Base-by-base conservation (phyloP, 441 rosid genomes). In the Daphne laureola region DNA sequence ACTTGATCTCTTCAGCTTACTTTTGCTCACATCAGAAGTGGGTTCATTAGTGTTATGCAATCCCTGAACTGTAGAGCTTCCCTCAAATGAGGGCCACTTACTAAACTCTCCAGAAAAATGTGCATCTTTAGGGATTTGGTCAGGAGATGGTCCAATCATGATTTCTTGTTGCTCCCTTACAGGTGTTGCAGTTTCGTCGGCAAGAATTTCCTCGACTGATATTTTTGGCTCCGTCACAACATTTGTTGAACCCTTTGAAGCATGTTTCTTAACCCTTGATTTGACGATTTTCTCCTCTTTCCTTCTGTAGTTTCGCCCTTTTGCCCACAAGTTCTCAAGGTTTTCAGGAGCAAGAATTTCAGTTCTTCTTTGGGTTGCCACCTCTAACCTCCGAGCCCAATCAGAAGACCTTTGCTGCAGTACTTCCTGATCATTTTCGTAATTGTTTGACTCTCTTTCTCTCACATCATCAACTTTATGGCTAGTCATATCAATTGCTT, bases 251-350 rank as follows among this genome's bases (percentile, higher is more conserved):
- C 54, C 72, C 66, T 60, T 76, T 41, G 54, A 54, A 44, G 65
- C 14, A 49, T 74, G 55, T 46, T 62, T 58, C 43, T 15, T 61
- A 53, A 51, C 69, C 43, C 61, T 68, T 51, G 64, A 45, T 60
- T 71, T 70, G 27, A 46, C 59, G 9, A 47, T 77, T 67, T 79
- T 86, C 54, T 69, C 66, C 78, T 86, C 95, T 67, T 78, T 84
- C 74, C 58, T 81, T 70, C 76, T 85, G 59, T 86, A 86, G 64
- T 86, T 79, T 67, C 89, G 80, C 77, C 97, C 97, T 75, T 76
- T 86, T 4, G 95, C 72, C 97, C 97, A 90, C 95, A 84, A 76
- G 59, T 84, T 86, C 61, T 90, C 97, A 53, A 90, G 93, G 79
- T 90, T 90, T 72, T 90, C 95, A 54, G 97, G 97, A 16, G 78